These are phyloP conservation scores for Polygonum aviculare DNA, from an alignment of 148 eudicot species.

Conservation along the genomic window DNA sequence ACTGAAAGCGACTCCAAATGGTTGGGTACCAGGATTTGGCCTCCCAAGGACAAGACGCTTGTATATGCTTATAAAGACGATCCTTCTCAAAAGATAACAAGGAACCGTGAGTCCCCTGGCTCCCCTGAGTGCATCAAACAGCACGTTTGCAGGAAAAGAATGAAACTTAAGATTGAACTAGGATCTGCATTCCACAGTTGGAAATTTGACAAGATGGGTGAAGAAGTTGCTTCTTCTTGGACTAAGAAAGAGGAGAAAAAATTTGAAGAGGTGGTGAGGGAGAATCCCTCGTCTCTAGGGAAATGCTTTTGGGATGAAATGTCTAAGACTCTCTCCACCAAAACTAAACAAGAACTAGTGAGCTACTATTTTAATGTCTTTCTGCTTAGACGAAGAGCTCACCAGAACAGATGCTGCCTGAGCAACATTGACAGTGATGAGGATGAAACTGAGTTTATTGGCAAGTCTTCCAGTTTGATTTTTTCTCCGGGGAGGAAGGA, in stretches of 20 bases:
- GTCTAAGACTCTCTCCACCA: slow-evolving; percentile 29
- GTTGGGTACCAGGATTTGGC: slow-evolving; percentile 70
- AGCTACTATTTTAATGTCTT: slow-evolving; percentile 82
- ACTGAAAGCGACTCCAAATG: slow-evolving; percentile 51
- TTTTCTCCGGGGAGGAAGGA: slow-evolving; percentile 23
- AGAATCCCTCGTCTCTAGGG: slow-evolving; percentile 40
- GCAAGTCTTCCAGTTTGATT: slow-evolving; percentile 35
- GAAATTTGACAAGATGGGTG: slow-evolving; percentile 76
- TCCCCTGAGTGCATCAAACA: slow-evolving; percentile 55
- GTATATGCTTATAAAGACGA: slow-evolving; percentile 39
- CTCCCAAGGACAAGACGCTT: slow-evolving; percentile 27
- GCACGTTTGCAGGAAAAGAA: slow-evolving; percentile 52
- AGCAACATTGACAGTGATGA: slow-evolving; percentile 66
- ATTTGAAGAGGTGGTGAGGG: slow-evolving; percentile 39
- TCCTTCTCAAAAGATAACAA: slow-evolving; percentile 59
- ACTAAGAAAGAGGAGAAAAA: slow-evolving; percentile 45
- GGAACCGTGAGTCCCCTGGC: slow-evolving; percentile 43
- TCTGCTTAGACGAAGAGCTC: slow-evolving; percentile 49
- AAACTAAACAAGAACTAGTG: slow-evolving; percentile 49
- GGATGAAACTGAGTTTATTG: slow-evolving; percentile 51
- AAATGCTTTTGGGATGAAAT: slow-evolving; percentile 56
- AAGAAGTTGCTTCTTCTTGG: slow-evolving; percentile 60
- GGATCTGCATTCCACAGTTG: slow-evolving; percentile 54
- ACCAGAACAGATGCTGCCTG: slow-evolving; percentile 55
- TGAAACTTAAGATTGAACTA: slow-evolving; percentile 48